A percentile compares a stretch with the other conserved stretches of the same genome.
Evolutionary conservation across 2,329 filamentous ascomycete species (phyloP).

Genomic region (Chrysoporthe austroafricana): DNA sequence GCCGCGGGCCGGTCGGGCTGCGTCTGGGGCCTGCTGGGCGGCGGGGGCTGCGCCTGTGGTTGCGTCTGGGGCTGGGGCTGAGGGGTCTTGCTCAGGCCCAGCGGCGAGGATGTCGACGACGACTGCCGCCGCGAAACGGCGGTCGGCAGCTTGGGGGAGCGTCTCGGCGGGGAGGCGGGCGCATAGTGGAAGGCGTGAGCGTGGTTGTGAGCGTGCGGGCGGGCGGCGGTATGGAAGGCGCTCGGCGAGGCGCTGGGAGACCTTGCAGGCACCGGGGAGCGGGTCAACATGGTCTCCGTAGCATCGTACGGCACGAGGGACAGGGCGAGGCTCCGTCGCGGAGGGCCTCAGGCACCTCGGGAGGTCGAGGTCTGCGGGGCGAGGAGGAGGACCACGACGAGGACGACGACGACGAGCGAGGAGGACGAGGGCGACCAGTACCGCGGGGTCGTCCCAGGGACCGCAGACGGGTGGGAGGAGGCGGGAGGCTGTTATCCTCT

Average conservation of each 20-base stretch:
- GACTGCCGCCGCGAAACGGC: slow-evolving; percentile 47
- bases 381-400: too few species aligned
- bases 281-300: slow-evolving; percentile 62
- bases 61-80: slow-evolving; percentile 12
- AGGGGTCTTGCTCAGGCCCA: slow-evolving; percentile 34
- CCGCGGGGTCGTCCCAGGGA: background rate
- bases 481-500: background rate
- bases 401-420: too few species aligned
- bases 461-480: background rate
- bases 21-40: slow-evolving; percentile 33
- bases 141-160: slow-evolving; percentile 47
- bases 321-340: slow-evolving; percentile 6
- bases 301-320: slow-evolving; percentile 40
- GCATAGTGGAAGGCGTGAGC: slow-evolving; percentile 47
- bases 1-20: slow-evolving; percentile 38
- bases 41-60: slow-evolving; percentile 33
- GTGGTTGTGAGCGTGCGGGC: slow-evolving; percentile 13
- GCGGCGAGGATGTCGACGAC: slow-evolving; percentile 33
- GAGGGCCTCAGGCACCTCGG: slow-evolving; percentile 34
- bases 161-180: slow-evolving; percentile 48
- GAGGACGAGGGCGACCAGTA: background rate
- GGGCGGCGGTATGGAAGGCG: slow-evolving; percentile 39
- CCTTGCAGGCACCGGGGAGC: slow-evolving; percentile 55
- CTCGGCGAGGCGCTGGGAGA: slow-evolving; percentile 57
- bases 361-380: background rate